Evolutionary conservation across 495 filamentous ascomycete species (phyloP).

Genomic region (Talaromyces wortmannii): DNA sequence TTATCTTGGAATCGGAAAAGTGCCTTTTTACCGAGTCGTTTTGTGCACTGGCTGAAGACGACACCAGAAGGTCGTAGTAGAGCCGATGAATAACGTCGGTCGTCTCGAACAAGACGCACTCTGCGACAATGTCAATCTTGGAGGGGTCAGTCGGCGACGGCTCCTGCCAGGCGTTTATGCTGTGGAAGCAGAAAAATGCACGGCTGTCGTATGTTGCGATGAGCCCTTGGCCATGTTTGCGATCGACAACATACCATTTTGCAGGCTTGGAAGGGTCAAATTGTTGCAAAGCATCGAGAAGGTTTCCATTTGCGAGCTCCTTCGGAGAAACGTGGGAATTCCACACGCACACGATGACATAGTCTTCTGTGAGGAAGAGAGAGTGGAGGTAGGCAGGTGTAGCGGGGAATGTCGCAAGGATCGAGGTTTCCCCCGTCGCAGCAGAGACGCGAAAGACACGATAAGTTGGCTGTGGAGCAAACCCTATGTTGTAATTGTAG

Average conservation of each 20-base stretch:
- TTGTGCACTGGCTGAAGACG: constrained; percentile 24
- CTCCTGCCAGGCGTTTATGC: constrained; percentile 68
- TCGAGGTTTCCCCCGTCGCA: constrained; percentile 54
- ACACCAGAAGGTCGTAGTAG: constrained; percentile 52
- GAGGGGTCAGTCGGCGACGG: constrained; percentile 21
- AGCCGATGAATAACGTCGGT: constrained; percentile 44
- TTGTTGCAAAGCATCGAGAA: constrained; percentile 45
- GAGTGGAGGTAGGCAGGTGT: constrained; percentile 66
- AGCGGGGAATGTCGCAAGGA: constrained; percentile 58
- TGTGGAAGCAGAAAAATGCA: constrained; percentile 70
- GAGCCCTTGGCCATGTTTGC: constrained; percentile 42
- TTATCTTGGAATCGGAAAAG: constrained; percentile 20
- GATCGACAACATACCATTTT: constrained; percentile 66
- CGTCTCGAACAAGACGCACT: constrained; percentile 48
- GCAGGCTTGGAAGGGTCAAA: constrained; percentile 44
- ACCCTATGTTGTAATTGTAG: constrained; percentile 68
- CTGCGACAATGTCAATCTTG: constrained; percentile 48
- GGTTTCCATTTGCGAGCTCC: constrained; percentile 48
- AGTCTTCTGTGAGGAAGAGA: constrained; percentile 57
- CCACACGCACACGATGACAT: constrained; percentile 63
- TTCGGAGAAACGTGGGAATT: constrained; percentile 36
- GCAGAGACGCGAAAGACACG: constrained; percentile 58
- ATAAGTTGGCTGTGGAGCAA: constrained; percentile 45
- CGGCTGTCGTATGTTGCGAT: constrained; percentile 51
- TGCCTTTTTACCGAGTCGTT: no score